Conservation (phyloP, 495 filamentous ascomycete genomes). For the Penicillium paradoxum region DNA sequence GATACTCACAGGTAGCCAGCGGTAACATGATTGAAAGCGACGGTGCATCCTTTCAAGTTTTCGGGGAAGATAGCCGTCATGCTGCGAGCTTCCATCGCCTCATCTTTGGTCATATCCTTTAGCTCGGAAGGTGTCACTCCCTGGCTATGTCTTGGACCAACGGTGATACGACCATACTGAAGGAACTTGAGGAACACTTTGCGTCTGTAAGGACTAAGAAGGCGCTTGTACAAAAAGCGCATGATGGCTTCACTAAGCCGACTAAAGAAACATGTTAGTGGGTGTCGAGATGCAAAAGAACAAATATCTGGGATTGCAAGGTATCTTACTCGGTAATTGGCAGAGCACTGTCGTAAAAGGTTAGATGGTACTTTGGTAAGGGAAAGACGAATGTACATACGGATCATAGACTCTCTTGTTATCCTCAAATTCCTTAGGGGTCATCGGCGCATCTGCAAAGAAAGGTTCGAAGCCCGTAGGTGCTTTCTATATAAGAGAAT, state of each 20-base stretch:
- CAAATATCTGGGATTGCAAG: background rate
- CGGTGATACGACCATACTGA: constrained; percentile 73
- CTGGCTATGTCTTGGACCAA: constrained; percentile 62
- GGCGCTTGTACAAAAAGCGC: constrained; percentile 70
- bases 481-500: constrained; percentile 25
- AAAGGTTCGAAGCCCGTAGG: constrained; percentile 67
- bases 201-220: constrained; percentile 56
- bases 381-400: constrained; percentile 1
- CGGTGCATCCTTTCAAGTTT: constrained; percentile 48
- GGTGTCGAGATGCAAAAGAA: background rate
- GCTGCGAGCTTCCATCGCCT: constrained; percentile 49
- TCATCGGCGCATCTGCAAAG: constrained; percentile 72
- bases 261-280: constrained; percentile 26
- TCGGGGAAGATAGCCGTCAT: constrained; percentile 25
- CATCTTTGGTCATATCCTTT: constrained; percentile 52
- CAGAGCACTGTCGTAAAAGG: constrained; percentile 25
- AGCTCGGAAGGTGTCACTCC: constrained; percentile 50
- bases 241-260: constrained; percentile 85
- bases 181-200: constrained; percentile 76
- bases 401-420: constrained; percentile 55
- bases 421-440: constrained; percentile 56
- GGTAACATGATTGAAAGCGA: constrained; percentile 75
- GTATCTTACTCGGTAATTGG: constrained; percentile 38
- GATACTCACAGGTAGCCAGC: constrained; percentile 71
- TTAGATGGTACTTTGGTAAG: background rate